Evolutionary conservation across 2,329 filamentous ascomycete genomes (phyloP).

Genomic region (Colletotrichum graminicola): DNA sequence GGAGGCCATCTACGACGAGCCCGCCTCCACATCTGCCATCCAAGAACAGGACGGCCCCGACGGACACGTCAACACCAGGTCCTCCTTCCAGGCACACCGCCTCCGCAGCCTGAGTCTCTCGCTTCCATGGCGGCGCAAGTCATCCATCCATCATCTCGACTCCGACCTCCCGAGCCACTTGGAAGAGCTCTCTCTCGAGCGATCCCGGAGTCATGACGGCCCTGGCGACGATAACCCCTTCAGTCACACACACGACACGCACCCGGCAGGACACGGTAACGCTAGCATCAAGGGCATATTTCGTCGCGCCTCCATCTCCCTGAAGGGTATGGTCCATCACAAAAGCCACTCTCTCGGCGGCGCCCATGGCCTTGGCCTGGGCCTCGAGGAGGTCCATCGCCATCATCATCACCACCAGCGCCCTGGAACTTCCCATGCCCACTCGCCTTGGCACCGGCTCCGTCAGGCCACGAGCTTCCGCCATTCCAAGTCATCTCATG

Average conservation of each 20-base stretch:
- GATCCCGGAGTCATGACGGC: constrained; percentile 18
- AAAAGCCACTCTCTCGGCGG: constrained; percentile 59
- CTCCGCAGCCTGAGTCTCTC: constrained; percentile 64
- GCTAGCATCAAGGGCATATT: constrained; percentile 63
- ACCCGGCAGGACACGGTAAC: constrained; percentile 47
- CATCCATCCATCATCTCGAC: constrained; percentile 51
- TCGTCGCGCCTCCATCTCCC: constrained; percentile 66
- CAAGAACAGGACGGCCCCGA: constrained; percentile 38
- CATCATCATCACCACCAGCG: constrained; percentile 37
- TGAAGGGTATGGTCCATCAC: constrained; percentile 62
- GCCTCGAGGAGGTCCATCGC: constrained; percentile 43
- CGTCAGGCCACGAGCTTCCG: constrained; percentile 65
- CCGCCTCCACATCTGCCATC: constrained; percentile 41
- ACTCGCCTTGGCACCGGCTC: constrained; percentile 64
- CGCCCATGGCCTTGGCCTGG: constrained; percentile 44
- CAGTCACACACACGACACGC: constrained; percentile 47
- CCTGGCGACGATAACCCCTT: constrained; percentile 50
- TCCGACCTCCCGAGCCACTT: constrained; percentile 52
- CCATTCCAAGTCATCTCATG: constrained; percentile 60
- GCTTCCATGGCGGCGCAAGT: constrained; percentile 63
- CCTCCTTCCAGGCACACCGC: constrained; percentile 52
- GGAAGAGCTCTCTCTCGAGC: constrained; percentile 51
- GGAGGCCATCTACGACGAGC: constrained; percentile 57
- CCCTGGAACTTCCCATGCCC: constrained; percentile 60
- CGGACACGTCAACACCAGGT: constrained; percentile 43